Conservation (phyloP, 2,329 filamentous ascomycete species). For the Furcasterigmium furcatum region DNA sequence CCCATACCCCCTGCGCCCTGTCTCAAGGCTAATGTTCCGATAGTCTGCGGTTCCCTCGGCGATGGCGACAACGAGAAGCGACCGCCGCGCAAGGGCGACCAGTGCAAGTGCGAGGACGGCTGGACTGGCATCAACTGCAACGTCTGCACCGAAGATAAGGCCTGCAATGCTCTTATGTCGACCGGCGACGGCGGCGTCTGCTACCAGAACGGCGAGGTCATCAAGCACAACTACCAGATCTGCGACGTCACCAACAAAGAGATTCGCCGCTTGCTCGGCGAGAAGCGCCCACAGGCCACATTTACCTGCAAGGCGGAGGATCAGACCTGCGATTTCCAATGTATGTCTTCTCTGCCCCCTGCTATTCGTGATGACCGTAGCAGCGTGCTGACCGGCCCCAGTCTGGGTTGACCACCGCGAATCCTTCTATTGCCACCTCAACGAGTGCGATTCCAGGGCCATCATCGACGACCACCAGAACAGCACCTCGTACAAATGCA, state of each 20-base stretch:
- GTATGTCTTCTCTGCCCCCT: constrained; percentile 42
- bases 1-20: neutral
- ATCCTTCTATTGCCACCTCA: constrained; percentile 92
- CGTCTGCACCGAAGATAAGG: constrained; percentile 79
- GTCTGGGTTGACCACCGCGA: constrained; percentile 94
- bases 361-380: neutral
- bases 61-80: constrained; percentile 80
- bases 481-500: constrained; percentile 79
- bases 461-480: constrained; percentile 70
- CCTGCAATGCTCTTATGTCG: constrained; percentile 86
- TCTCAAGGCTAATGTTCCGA: too few relatives aligned
- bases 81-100: constrained; percentile 63
- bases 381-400: constrained; percentile 26
- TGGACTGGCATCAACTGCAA: constrained; percentile 99
- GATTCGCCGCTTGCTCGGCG: constrained; percentile 82
- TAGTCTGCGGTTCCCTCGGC: constrained; percentile 82
- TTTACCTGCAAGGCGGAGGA: constrained; percentile 78
- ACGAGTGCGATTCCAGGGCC: constrained; percentile 72
- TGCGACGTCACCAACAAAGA: constrained; percentile 96
- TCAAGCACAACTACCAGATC: constrained; percentile 95
- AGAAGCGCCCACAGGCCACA: constrained; percentile 86
- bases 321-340: constrained; percentile 86
- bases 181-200: constrained; percentile 80
- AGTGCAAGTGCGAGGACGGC: constrained; percentile 84
- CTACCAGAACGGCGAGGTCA: constrained; percentile 84